Base-by-base conservation (phyloP, 306 rosid genomes). In the Geum urbanum region DNA sequence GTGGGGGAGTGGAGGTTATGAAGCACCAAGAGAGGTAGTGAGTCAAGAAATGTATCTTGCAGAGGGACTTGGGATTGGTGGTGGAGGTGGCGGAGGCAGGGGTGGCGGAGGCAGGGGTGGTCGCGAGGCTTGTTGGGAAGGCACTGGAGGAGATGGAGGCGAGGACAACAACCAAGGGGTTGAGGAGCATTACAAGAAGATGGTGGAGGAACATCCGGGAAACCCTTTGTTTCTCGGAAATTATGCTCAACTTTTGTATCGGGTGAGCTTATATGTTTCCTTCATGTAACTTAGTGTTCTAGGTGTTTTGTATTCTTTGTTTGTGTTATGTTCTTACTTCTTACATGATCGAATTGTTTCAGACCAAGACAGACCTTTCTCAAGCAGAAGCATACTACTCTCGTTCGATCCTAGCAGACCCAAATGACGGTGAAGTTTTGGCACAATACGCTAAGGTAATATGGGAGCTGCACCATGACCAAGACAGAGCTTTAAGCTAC, bases 141-240 rank as follows among this genome's bases (percentile, higher is more conserved):
- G 83, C 3, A 57, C 62, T 15, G 85, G 87, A 19, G 87, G 89
- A 13, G 86, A 83, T 62, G 86, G 80, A 52, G 85, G 79, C 51
- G 95, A 86, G 63, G 95, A 86, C 66, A 76, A 71, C 11, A 78
- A 73, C 15, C 75, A 63, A 39, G 86, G 57, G 11, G 84, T 79
- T 72, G 96, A 91, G 68, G 92, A 80, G 74, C 76, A 87, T 65
- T 79, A 91, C 75, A 87, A 81, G 86, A 88, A 62, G 69, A 79
- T 87, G 95, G 85, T 91, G 51, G 81, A 83, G 76, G 87, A 84
- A 83, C 87, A 91, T 79, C 99, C 97, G 1, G 91, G 91, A 7
- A 81, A 86, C 64, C 74, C 99, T 2, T 81, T 94, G 84, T 85
- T 91, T 69, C 85, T 91, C 20, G 80, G 96, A 70, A 94, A 94